Base-by-base conservation (phyloP, 2,329 filamentous ascomycete genomes). In the Pseudogymnoascus pannorum region DNA sequence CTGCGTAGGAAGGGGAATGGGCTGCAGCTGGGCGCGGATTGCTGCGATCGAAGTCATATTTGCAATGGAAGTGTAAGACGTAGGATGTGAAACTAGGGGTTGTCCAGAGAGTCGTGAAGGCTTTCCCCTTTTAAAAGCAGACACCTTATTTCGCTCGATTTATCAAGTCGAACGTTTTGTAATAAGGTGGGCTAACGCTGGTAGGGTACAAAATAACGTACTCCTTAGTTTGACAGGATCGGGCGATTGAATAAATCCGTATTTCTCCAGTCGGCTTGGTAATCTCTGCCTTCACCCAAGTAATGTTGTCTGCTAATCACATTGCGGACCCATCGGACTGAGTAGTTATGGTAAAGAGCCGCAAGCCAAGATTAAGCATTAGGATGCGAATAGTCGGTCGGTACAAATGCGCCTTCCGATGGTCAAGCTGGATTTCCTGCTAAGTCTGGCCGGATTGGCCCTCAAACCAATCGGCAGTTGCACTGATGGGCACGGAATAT, bases 1-100 rank as follows among this genome's bases (percentile, higher is more conserved):
- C 26, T 64, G n/a, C 38, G 61, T 54, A 66, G 70, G 48, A 24
- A 48, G 40, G 40, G 40, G 40, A n/a, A 48, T 48, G 20, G 40
- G 20, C 20, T 48, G 40, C 12, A 48, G 12, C 22, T 48, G 40
- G 20, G 40, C 40, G 40, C 40, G 40, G 20, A 48, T 3, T 24
- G 20, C 40, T 24, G 40, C 11, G 40, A 48, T 48, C 20, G 40
- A 48, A 48, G 40, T 48, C 40, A 48, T 48, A n/a, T 7, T 26
- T 48, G 40, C 40, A 48, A 48, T 24, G 40, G 20, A 48, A 48
- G 2, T 24, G 40, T 26, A 48, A 48, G 40, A 24, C 4, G 12
- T 48, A 24, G 40, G 40, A 48, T 24, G 20, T 48, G 12, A n/a
- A 26, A 48, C 11, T 48, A 48, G 12, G 40, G 40, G 4, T 48